phyloP scores from a whole-genome alignment of 1,284 basidiomycete species.

The Cutaneotrichosporon cyanovorans region DNA sequence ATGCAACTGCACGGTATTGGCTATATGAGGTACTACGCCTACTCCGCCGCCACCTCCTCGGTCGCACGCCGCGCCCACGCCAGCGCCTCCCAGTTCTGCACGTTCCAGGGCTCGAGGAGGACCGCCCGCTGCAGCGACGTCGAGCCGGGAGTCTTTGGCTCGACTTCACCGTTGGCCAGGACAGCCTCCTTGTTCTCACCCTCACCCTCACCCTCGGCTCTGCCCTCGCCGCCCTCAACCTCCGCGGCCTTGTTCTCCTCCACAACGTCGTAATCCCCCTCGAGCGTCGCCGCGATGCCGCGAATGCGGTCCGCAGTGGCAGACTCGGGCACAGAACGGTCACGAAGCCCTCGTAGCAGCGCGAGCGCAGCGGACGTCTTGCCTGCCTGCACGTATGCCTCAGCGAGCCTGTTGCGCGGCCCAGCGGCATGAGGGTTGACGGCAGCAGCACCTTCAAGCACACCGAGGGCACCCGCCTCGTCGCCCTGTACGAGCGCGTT shows the following conservation, averaged over 20 bases:
- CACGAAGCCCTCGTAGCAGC: slow-evolving; percentile 7
- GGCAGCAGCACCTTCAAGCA: slow-evolving; percentile 15
- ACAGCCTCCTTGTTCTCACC: too few relatives aligned
- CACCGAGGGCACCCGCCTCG: slow-evolving; percentile 11
- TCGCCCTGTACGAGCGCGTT: slow-evolving; percentile 18
- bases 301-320: slow-evolving; percentile 21
- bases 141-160: too few relatives aligned
- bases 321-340: slow-evolving; percentile 23
- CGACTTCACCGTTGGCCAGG: too few relatives aligned
- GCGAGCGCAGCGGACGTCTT: slow-evolving; percentile 33
- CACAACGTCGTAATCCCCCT: too few relatives aligned
- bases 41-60: slow-evolving; percentile 2
- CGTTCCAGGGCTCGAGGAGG: slow-evolving; percentile 59
- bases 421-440: slow-evolving; percentile 1
- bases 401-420: slow-evolving; percentile 20
- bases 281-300: slow-evolving; percentile 24
- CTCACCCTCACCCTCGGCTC: too few relatives aligned
- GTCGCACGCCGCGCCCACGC: slow-evolving; percentile 30
- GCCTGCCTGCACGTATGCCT: slow-evolving; percentile 22
- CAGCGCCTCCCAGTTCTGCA: slow-evolving; percentile 51
- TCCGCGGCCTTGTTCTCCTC: too few relatives aligned
- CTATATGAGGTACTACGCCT: too few relatives aligned
- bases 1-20: too few relatives aligned
- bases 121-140: slow-evolving; percentile 58
- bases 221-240: too few relatives aligned